Conservation (phyloP, 2,329 filamentous ascomycete genomes). For the Bipolaris bicolor region DNA sequence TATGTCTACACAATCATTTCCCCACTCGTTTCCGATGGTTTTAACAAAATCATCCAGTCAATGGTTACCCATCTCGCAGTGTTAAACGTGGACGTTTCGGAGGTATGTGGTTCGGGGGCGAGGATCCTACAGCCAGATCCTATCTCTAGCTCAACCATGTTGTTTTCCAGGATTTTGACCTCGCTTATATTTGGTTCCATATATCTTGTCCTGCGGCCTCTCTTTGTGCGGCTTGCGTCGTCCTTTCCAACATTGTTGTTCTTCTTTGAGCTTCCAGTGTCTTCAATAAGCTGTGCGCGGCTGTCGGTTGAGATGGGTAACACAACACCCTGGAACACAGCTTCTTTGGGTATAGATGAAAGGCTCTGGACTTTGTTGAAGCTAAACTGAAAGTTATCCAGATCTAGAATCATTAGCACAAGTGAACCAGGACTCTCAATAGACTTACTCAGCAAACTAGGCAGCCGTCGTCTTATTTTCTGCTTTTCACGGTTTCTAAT, state of each 20-base stretch:
- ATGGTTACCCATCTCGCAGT: not conserved
- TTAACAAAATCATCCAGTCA: not conserved
- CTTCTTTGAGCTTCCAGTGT: not conserved
- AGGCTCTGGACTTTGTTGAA: not conserved
- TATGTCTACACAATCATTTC: too few relatives aligned
- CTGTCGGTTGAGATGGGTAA: not conserved
- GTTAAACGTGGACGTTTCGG: not conserved
- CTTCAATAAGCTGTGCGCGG: not conserved
- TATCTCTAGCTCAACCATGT: conserved; percentile 1
- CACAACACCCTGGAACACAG: not conserved
- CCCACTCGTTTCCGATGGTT: too few relatives aligned
- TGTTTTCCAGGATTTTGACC: not conserved
- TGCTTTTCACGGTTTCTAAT: not conserved
- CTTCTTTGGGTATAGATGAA: not conserved
- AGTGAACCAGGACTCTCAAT: not conserved
- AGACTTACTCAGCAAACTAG: conserved; percentile 6
- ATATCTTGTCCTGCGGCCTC: not conserved
- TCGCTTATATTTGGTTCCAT: not conserved
- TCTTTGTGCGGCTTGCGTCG: not conserved
- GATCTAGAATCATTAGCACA: conserved; percentile 1
- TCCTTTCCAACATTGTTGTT: not conserved
- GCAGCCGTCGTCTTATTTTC: conserved; percentile 1
- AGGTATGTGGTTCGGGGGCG: not conserved
- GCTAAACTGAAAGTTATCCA: conserved; percentile 6
- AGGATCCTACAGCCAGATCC: not conserved